Base-by-base conservation (phyloP, 2,329 filamentous ascomycete species). In the Sporothrix variecibatus region DNA sequence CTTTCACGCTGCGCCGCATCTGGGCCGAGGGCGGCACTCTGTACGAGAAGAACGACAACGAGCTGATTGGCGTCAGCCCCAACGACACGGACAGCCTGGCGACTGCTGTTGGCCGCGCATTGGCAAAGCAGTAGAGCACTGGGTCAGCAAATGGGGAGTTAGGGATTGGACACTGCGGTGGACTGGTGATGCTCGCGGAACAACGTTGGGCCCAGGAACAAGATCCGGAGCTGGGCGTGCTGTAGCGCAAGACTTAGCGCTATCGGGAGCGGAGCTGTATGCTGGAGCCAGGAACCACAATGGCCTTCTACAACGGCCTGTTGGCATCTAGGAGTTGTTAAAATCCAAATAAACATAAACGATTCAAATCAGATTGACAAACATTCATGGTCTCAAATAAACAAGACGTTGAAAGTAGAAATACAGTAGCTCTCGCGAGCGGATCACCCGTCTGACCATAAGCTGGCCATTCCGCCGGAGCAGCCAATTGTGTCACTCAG, bases 11-110 rank as follows among this genome's bases (percentile, higher is more conserved):
- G 76, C 84, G 90, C 64, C 83, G 92, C 23, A 94, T 94, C 70
- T 94, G 92, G 92, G 87, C 88, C 0, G 88, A 92, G 78, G 92
- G 92, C 0, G 90, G 90, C 0, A 94, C 92, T 0, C 80, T 94
- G 64, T 94, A 94, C 79, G 87, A 89, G 1, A 87, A 88, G 81
- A 87, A 90, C 72, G 91, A 93, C 79, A 94, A 94, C 78, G 86
- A 84, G 38, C 77, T 85, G 1, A 85, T 94, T 72, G 88, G 85
- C 0, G 51, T 87, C 12, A 78, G 79, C 7, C 84, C 84, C 3
- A 85, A 85, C 9, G 82, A 87, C 34, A 80, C 87, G 71, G 88
- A 91, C 74, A 86, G 85, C 0, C 79, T 93, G 76, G 81, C 81
- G 69, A 77, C 71, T 0, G 81, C 78, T 0, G 78, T 83, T 8